These are phyloP conservation scores for Ogataea saltuana DNA, from an alignment of 805 yeast species.

Conservation along the genomic window DNA sequence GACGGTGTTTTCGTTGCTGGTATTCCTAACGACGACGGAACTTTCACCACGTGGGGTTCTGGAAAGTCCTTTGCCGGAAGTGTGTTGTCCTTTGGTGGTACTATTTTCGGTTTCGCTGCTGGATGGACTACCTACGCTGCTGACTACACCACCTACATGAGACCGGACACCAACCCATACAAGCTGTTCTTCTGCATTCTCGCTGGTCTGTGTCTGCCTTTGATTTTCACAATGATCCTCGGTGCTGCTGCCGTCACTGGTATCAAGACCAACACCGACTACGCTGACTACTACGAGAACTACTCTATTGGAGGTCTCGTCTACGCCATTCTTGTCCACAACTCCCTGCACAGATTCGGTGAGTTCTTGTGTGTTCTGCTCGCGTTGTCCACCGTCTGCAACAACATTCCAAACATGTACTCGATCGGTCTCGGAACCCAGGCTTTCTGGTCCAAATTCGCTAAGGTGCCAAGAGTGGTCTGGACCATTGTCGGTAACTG, in stretches of 20 bases:
- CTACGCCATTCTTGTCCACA: constrained; percentile 71
- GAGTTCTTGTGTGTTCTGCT: constrained; percentile 84
- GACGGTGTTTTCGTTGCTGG: constrained; percentile 65
- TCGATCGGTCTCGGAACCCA: constrained; percentile 87
- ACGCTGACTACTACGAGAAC: constrained; percentile 50
- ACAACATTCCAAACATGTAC: constrained; percentile 93
- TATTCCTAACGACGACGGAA: constrained; percentile 30
- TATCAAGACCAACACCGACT: constrained; percentile 44
- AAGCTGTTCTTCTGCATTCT: constrained; percentile 66
- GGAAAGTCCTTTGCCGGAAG: constrained; percentile 74
- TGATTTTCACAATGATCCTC: constrained; percentile 68
- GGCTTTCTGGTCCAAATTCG: constrained; percentile 74
- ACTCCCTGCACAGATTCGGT: constrained; percentile 86
- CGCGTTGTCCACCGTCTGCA: constrained; percentile 84
- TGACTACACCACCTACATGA: constrained; percentile 89
- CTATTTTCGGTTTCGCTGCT: constrained; percentile 84
- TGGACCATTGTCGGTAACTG: constrained; percentile 82
- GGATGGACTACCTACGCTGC: constrained; percentile 95
- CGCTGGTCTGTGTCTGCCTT: constrained; percentile 65
- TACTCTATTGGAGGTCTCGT: constrained; percentile 80
- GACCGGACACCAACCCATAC: constrained; percentile 55
- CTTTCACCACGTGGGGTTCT: constrained; percentile 37
- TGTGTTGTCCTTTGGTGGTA: constrained; percentile 79
- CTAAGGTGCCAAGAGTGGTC: constrained; percentile 73
- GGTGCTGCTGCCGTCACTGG: constrained; percentile 90